Evolutionary conservation across 2,329 filamentous ascomycete species (phyloP).

Genomic region (Fusarium brevicatenulatum): DNA sequence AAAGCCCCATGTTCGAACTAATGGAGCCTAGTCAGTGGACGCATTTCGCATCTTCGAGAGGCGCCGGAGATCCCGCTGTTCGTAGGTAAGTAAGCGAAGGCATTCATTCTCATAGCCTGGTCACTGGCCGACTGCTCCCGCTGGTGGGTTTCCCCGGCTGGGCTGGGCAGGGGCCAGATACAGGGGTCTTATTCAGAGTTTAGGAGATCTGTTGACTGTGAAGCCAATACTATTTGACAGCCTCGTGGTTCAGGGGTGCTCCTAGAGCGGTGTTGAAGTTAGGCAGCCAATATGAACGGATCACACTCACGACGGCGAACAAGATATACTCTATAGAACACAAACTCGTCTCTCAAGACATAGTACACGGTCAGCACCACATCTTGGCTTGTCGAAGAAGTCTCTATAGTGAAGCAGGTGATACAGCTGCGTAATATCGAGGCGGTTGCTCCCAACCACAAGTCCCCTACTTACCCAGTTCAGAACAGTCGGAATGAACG

Average conservation of each 20-base stretch:
- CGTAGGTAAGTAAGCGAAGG: constrained; percentile 25
- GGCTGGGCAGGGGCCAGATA: constrained; percentile 24
- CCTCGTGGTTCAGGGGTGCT: constrained; percentile 18
- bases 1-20: constrained; percentile 7
- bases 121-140: constrained; percentile 35
- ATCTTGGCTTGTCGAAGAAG: constrained; percentile 13
- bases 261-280: constrained; percentile 20
- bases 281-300: background rate
- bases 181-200: constrained; percentile 34
- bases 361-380: constrained; percentile 19
- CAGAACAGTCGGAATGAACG: constrained; percentile 36
- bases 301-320: background rate
- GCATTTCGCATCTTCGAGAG: constrained; percentile 30
- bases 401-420: constrained; percentile 8
- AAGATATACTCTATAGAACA: background rate
- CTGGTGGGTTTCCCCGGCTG: constrained; percentile 38
- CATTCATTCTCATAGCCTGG: constrained; percentile 27
- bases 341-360: background rate
- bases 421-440: constrained; percentile 29
- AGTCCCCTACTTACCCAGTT: background rate
- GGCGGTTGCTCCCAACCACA: constrained; percentile 6
- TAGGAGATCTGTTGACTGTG: constrained; percentile 35
- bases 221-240: constrained; percentile 12
- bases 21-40: constrained; percentile 34
- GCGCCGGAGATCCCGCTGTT: constrained; percentile 33